phyloP scores from a whole-genome alignment of 2,329 filamentous ascomycete species.

The Aspergillus hortae region DNA sequence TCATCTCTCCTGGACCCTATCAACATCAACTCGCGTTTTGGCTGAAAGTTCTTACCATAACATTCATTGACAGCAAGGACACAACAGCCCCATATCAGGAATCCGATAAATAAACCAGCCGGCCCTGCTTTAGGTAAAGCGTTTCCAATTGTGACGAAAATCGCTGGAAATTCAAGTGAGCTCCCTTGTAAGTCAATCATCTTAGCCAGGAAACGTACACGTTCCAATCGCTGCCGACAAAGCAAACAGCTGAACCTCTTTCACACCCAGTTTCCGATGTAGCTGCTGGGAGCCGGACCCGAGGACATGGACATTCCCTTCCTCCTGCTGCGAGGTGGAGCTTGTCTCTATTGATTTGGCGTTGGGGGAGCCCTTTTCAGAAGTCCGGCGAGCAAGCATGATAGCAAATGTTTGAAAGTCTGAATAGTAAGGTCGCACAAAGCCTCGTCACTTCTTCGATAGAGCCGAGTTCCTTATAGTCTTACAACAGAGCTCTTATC shows the following conservation, averaged over 20 bases:
- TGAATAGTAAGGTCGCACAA: neutral
- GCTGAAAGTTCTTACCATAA: slow-evolving; percentile 9
- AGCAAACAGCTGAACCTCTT: slow-evolving; percentile 30
- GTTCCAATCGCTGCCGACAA: slow-evolving; percentile 30
- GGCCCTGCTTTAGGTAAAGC: slow-evolving; percentile 31
- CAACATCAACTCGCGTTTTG: neutral
- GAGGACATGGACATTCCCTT: neutral
- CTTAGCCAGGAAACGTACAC: slow-evolving; percentile 13
- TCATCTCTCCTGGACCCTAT: slow-evolving; percentile 19
- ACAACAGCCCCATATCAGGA: slow-evolving; percentile 15
- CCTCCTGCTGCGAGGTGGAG: neutral
- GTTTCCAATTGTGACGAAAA: slow-evolving; percentile 27
- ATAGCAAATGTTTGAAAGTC: neutral
- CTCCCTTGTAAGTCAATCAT: neutral
- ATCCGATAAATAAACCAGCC: slow-evolving; percentile 30
- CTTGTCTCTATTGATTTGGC: neutral
- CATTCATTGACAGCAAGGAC: slow-evolving; percentile 28
- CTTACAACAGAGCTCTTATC: neutral
- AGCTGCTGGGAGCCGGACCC: slow-evolving; percentile 10
- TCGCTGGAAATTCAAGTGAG: neutral
- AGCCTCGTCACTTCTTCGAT: neutral
- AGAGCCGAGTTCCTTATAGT: neutral
- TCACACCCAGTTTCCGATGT: slow-evolving; percentile 27
- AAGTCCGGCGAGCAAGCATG: neutral
- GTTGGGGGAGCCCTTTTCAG: neutral